Percentiles rank a stretch among this genome's conserved stretches.
phyloP scores from a whole-genome alignment of 1,139 yeast species.

The Sugiyamaella novakii region DNA sequence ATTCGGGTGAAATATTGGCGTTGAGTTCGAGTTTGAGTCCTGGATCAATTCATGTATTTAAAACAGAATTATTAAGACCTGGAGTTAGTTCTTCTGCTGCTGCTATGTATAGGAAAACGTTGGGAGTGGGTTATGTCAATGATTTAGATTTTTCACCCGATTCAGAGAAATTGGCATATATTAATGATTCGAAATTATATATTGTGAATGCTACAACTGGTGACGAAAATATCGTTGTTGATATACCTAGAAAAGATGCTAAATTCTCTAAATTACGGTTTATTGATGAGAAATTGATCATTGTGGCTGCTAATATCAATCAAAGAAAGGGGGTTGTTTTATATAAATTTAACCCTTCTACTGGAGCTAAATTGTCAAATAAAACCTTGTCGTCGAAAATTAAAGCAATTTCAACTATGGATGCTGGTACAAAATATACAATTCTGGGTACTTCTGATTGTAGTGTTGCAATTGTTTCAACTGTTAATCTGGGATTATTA shows the following conservation, averaged over 20 bases:
- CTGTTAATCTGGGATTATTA: constrained; percentile 54
- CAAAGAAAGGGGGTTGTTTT: constrained; percentile 41
- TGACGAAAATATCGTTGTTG: constrained; percentile 30
- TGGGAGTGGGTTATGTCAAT: constrained; percentile 24
- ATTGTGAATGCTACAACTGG: constrained; percentile 33
- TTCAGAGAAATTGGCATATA: constrained; percentile 32
- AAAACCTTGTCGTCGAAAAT: constrained; percentile 42
- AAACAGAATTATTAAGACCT: constrained; percentile 12
- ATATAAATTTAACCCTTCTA: constrained; percentile 42
- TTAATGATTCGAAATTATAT: constrained; percentile 28
- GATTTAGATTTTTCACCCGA: constrained; percentile 32
- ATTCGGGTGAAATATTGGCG: constrained; percentile 29
- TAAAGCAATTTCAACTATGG: constrained; percentile 72
- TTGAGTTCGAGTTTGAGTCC: constrained; percentile 30
- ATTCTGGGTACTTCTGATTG: constrained; percentile 79
- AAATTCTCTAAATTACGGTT: constrained; percentile 62
- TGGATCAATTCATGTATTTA: constrained; percentile 28
- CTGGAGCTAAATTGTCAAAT: constrained; percentile 16
- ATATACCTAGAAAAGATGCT: constrained; percentile 24
- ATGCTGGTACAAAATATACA: constrained; percentile 53
- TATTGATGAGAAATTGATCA: constrained; percentile 51
- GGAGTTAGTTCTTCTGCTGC: neutral
- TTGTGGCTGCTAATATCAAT: constrained; percentile 55
- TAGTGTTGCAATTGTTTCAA: constrained; percentile 59
- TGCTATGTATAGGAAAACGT: constrained; percentile 14